A percentile compares a stretch with the other conserved stretches of the same genome.
Evolutionary conservation across 129 eudicot genomes (phyloP).

Genomic region (Lactuca sativa): DNA sequence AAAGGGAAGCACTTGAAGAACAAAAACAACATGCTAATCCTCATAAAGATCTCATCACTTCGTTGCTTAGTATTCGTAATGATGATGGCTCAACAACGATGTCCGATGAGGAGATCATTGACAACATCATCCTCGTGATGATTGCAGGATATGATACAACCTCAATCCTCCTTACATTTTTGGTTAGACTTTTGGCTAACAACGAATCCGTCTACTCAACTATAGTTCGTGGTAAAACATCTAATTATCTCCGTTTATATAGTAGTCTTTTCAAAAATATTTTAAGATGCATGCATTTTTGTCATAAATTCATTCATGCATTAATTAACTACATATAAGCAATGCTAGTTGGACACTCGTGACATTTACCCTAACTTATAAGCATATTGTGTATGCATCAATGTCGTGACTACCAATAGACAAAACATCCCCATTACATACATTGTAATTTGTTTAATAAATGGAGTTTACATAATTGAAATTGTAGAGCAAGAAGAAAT

Average conservation of each 20-base stretch:
- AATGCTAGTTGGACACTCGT: background rate
- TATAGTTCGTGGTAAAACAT: slow-evolving; percentile 26
- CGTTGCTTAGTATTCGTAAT: slow-evolving; percentile 30
- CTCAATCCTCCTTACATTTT: slow-evolving; percentile 39
- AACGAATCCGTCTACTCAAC: slow-evolving; percentile 25
- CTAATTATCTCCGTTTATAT: background rate
- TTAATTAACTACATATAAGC: no score
- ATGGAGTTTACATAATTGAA: background rate
- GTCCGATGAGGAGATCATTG: slow-evolving; percentile 46
- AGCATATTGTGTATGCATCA: background rate
- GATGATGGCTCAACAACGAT: slow-evolving; percentile 13
- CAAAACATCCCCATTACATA: background rate
- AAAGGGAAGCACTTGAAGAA: slow-evolving; percentile 28
- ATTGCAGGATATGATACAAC: slow-evolving; percentile 48
- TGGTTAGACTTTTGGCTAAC: slow-evolving; percentile 38
- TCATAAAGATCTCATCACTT: slow-evolving; percentile 40
- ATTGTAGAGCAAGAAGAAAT: slow-evolving; percentile 40
- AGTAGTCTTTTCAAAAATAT: background rate
- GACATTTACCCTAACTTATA: background rate
- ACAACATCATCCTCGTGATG: slow-evolving; percentile 34
- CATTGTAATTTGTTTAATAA: background rate
- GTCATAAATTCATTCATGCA: background rate
- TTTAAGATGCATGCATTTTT: background rate
- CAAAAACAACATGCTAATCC: slow-evolving; percentile 15
- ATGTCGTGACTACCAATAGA: background rate